Base-by-base conservation (phyloP, 768 basidiomycete species). In the Amanita polypyramis region DNA sequence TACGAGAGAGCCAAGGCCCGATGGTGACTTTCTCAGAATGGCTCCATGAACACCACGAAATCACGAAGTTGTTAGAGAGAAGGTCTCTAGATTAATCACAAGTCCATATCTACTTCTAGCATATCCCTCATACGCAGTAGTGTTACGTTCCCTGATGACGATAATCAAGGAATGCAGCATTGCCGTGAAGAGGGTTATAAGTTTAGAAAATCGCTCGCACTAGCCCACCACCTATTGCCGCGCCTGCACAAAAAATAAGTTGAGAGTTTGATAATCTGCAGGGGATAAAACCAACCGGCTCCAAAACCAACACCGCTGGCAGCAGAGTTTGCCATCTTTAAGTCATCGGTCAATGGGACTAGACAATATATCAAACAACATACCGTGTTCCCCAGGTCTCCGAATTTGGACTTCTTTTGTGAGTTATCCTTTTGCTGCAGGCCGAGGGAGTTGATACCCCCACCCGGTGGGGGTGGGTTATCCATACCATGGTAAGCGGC, bases 21-120 rank as follows among this genome's bases (percentile, higher is more conserved):
- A 58, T 67, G 42, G 65, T 66, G 8, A 77, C 81, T 2, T 95
- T 96, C 67, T 80, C 87, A 2, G 73, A 73, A 36, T 95, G 93
- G 93, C 70, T 94, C 47, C 73, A 70, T 43, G 82, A 85, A 59
- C 89, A 79, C 58, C 71, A 90, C 43, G 93, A 96, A 66, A 93
- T 96, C 43, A 80, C 81, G 4, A 85, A 79, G 57, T 56, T 89
- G 51, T 63, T 90, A 3, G 74, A 71, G 41, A 72, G 84, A 54
- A 69, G 75, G 51, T 82, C 85, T n/a, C 61, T 90, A 50, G 86
- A 86, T 53, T 87, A 58, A 49, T 8, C 6, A 4, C 12, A 17
- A 15, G 2, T 29, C 43, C 19, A 44, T 30, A 39, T 3, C 30
- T 14, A 23, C 19, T 17, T 20, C 29, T 41, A 8, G 10, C 36